Base-by-base conservation (phyloP, 2,329 filamentous ascomycete genomes). In the Xylariomycetidae sp. region DNA sequence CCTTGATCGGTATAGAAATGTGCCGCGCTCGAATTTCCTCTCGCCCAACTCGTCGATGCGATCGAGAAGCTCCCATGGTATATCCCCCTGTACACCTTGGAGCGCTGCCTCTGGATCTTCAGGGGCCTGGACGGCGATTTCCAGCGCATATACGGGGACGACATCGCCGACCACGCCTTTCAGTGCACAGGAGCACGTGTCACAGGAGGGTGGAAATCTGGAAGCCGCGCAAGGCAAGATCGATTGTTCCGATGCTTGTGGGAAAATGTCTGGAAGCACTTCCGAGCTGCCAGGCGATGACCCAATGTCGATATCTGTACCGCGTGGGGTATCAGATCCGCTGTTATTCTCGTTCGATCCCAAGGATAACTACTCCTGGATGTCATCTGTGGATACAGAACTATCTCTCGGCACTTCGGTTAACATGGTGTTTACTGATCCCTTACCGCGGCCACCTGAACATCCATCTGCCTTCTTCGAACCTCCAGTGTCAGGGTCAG, bases 61-160 rank as follows among this genome's bases (percentile, higher is more conserved):
- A 49, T 58, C 35, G 58, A 60, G 40, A 28, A 61, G 56, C 35
- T 61, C 57, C 36, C 41, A 57, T 15, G 46, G 62, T 19, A 59
- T 73, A 32, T 73, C 70, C 6, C 67, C 70, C 8, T 51, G 65
- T 23, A 72, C 70, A 7, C 59, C 59, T 19, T 70, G 58, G 54
- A 64, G 61, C 22, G 24, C 49, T 17, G 44, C 29, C 31, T 51
- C 49, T 4, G 44, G 40, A 19, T 40, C 32, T 15, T 52, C 52
- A 30, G 52, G 50, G 5, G 46, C 50, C 10, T 70, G 67, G 58
- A 61, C 63, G 9, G 57, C 59, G 42, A 53, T 47, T 12, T 59
- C 61, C 8, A 61, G 54, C 3, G 50, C 63, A 20, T 60, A 68
- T 33, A 68, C 67, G 2, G 54, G 53, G 34, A 50, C 70, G 44